These are phyloP conservation scores for Wickerhamiella domercqiae DNA, from an alignment of 805 yeast genomes.

Conservation along the genomic window DNA sequence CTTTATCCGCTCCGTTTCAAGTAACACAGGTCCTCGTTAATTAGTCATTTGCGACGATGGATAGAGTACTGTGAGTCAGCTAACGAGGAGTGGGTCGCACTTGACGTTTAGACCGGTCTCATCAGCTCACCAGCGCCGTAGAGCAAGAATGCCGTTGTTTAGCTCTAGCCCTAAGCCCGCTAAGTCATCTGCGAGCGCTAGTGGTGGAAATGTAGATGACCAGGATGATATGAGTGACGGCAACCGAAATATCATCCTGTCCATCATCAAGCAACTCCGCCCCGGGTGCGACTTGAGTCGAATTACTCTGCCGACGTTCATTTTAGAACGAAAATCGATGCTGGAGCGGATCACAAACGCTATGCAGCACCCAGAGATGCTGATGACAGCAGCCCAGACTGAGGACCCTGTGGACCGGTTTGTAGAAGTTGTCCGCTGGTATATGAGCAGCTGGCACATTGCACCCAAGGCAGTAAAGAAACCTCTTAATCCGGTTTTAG, in stretches of 20 bases:
- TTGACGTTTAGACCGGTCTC: too few species aligned
- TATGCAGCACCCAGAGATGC: slow-evolving; percentile 55
- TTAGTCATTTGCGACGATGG: too few species aligned
- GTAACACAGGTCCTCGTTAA: too few species aligned
- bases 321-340: slow-evolving; percentile 90
- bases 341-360: slow-evolving; percentile 86
- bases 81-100: too few species aligned
- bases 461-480: slow-evolving; percentile 97
- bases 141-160: too few species aligned
- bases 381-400: slow-evolving; percentile 50
- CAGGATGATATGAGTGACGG: slow-evolving; percentile 86
- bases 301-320: slow-evolving; percentile 89
- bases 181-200: too few species aligned
- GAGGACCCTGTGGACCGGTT: slow-evolving; percentile 54
- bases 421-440: slow-evolving; percentile 67
- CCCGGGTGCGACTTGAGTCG: slow-evolving; percentile 84
- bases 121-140: too few species aligned
- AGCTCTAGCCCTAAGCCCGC: neutral
- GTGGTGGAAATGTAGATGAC: slow-evolving; percentile 32
- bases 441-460: slow-evolving; percentile 92
- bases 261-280: slow-evolving; percentile 78
- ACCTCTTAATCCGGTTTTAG: slow-evolving; percentile 87
- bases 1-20: too few species aligned
- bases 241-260: slow-evolving; percentile 72
- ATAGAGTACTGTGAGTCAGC: too few species aligned